phyloP scores from a whole-genome alignment of 1,139 yeast genomes.

The Diutina scorzettiae region DNA sequence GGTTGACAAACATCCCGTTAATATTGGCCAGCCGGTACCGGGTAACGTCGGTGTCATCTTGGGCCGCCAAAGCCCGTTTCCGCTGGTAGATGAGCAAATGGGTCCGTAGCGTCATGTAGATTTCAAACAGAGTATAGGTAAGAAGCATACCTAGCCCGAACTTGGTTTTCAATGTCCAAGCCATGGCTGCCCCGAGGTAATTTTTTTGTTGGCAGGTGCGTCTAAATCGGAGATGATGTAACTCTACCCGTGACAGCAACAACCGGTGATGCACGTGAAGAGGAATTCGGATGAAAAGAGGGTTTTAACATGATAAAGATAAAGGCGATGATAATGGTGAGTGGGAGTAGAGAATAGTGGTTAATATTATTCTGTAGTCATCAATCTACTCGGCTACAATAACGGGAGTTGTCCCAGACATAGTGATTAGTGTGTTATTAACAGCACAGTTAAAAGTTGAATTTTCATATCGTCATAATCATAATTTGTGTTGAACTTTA shows the following conservation, averaged over 20 bases:
- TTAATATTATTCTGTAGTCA: too few species aligned
- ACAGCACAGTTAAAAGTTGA: too few species aligned
- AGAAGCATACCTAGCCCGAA: conserved; percentile 42
- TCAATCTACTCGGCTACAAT: too few species aligned
- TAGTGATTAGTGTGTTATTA: too few species aligned
- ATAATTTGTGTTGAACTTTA: conserved; percentile 4
- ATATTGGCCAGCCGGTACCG: conserved; percentile 43
- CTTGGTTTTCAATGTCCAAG: conserved; percentile 13
- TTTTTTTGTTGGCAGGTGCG: background rate
- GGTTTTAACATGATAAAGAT: too few species aligned
- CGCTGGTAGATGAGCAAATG: conserved; percentile 46
- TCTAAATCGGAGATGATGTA: background rate
- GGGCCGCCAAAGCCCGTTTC: background rate
- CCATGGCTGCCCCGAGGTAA: background rate
- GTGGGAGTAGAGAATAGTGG: too few species aligned
- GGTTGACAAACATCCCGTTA: conserved; percentile 78
- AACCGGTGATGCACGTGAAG: too few species aligned
- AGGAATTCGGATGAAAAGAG: too few species aligned
- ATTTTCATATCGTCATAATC: background rate
- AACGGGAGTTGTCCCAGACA: too few species aligned
- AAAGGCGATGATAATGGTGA: too few species aligned
- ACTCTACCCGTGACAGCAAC: too few species aligned
- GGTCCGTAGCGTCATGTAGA: conserved; percentile 46
- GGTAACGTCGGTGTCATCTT: conserved; percentile 15
- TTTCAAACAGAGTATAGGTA: conserved; percentile 59